phyloP scores from a whole-genome alignment of 2,329 filamentous ascomycete species.

The Coniochaeta ligniaria region DNA sequence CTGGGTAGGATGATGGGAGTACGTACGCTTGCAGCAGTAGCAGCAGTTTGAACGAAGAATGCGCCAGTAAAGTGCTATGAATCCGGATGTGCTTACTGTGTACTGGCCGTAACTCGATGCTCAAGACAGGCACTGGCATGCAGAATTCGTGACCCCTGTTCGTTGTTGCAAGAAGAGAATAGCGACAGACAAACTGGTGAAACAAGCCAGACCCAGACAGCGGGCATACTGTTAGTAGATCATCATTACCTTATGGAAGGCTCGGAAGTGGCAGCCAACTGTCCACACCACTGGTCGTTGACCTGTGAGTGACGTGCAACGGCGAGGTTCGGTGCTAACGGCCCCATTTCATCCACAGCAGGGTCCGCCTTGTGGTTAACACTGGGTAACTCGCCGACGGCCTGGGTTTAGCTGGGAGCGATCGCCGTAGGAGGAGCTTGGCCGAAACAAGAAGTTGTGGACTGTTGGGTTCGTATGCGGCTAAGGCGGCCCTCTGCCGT shows the following conservation, averaged over 20 bases:
- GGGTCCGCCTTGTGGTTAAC: too few relatives aligned
- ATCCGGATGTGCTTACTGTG: not conserved
- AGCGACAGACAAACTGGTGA: not conserved
- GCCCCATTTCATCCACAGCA: not conserved
- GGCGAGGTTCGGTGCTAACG: not conserved
- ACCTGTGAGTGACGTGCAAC: not conserved
- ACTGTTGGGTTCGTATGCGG: not conserved
- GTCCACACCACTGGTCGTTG: not conserved
- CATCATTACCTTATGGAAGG: not conserved
- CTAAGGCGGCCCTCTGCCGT: not conserved
- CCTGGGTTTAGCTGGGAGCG: not conserved
- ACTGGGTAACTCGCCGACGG: not conserved
- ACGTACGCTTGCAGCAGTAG: not conserved
- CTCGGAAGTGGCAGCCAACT: not conserved
- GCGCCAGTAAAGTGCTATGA: not conserved
- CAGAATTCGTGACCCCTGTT: not conserved
- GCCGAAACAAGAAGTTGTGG: not conserved
- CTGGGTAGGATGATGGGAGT: not conserved
- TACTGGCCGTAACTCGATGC: not conserved
- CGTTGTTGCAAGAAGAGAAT: not conserved
- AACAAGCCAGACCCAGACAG: not conserved
- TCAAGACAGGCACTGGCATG: not conserved
- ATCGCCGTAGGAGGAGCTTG: not conserved
- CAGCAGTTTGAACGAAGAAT: not conserved
- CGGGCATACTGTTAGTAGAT: too few relatives aligned